Base-by-base conservation (phyloP, 345 rosid genomes). In the Arabis alpina region DNA sequence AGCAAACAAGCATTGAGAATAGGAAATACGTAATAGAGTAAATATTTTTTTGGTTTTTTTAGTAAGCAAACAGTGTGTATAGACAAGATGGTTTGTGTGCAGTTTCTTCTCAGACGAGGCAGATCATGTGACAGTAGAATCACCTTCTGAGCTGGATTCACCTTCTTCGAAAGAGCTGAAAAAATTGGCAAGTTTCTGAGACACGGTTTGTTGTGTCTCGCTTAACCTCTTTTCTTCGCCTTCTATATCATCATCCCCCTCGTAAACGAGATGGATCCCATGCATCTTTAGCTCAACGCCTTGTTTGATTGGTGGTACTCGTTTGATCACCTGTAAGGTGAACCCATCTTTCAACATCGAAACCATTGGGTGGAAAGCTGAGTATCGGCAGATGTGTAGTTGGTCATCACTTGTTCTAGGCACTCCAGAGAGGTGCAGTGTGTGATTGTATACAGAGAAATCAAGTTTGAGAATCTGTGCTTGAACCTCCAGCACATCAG, bases 371-470 rank as follows among this genome's bases (percentile, higher is more conserved):
- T 42, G 60, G 10, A 4, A 8, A 10, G 41, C 71, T 2, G 85
- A 58, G 75, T 70, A 88, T 6, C 90, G 76, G 66, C 83, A 76
- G 43, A 88, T 51, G 84, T 82, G 76, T 30, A 91, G 77, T 28
- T 88, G 87, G 69, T 84, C 84, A 24, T 66, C 52, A 47, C 76
- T 64, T 15, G 80, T 73, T 28, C 50, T 72, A 0, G 92, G 89
- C 44, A 88, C 81, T 58, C 94, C 94, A 44, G 1, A 28, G 13
- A 90, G 61, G 32, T 57, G 0, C 75, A 88, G 67, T 23, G 69
- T 0, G 28, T 74, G 70, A 11, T 15, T 52, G 42, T 0, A 7
- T 54, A 44, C 0, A 0, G 24, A 1, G 1, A 0, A 5, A 4
- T 51, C 77, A 39, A 49, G 77, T 34, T 80, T 28, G 6, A 69